phyloP scores from a whole-genome alignment of 257 asterid species.

The Capsicum baccatum region DNA sequence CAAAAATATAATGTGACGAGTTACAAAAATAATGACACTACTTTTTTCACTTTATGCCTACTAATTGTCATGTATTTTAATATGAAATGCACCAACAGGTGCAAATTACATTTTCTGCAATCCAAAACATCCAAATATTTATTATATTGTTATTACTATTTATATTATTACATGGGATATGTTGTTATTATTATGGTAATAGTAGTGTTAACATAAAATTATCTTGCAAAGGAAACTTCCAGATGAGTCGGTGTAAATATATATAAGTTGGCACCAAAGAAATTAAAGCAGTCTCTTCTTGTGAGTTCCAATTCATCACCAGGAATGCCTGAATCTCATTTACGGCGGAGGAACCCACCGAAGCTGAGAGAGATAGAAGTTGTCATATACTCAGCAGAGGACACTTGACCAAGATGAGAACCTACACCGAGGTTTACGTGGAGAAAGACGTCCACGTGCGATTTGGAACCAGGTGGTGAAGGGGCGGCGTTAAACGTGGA shows the following conservation, averaged over 20 bases:
- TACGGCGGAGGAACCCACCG: slow-evolving; percentile 33
- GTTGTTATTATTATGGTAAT: too few relatives aligned
- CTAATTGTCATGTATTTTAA: too few relatives aligned
- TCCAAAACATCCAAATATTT: too few relatives aligned
- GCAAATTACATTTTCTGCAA: too few relatives aligned
- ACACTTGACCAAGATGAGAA: slow-evolving; percentile 52
- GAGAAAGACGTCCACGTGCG: slow-evolving; percentile 44
- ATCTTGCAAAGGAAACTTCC: not conserved
- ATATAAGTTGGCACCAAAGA: not conserved
- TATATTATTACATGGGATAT: too few relatives aligned
- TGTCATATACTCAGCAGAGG: slow-evolving; percentile 51
- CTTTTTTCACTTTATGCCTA: too few relatives aligned
- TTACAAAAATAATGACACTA: too few relatives aligned
- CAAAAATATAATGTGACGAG: too few relatives aligned
- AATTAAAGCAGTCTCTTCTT: not conserved
- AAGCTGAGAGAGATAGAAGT: slow-evolving; percentile 46
- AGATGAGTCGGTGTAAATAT: not conserved
- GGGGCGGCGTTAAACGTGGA: slow-evolving; percentile 57
- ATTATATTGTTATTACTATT: too few relatives aligned
- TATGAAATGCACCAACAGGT: too few relatives aligned
- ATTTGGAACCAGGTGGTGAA: slow-evolving; percentile 55
- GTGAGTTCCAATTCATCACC: not conserved
- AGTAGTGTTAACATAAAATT: not conserved
- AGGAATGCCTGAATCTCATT: slow-evolving; percentile 32
- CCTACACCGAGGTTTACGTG: slow-evolving; percentile 50